Evolutionary conservation across 495 filamentous ascomycete genomes (phyloP).

Genomic region (Daldinia grandis): DNA sequence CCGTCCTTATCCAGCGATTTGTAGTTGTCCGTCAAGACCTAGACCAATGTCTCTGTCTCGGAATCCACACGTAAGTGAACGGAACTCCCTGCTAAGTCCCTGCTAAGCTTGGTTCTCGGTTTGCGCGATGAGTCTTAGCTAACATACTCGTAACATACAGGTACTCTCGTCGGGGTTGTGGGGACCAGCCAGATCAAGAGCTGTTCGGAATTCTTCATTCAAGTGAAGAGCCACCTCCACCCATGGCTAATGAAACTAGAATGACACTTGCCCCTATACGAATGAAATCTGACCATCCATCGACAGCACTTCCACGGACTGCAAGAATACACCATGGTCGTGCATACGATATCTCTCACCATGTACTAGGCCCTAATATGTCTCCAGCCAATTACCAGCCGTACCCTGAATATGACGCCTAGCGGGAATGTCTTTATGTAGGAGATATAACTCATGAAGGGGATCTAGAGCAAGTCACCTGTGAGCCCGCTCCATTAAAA

Average conservation of each 20-base stretch:
- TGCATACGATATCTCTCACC: background rate
- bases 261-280: background rate
- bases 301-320: background rate
- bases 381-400: background rate
- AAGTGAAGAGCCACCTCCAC: background rate
- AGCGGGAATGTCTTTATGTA: background rate
- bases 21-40: background rate
- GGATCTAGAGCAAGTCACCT: constrained; percentile 7
- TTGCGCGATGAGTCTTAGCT: background rate
- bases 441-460: background rate
- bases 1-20: background rate
- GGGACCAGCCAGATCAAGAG: background rate
- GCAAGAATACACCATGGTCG: background rate
- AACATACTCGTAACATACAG: background rate
- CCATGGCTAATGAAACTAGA: background rate
- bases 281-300: background rate
- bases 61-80: background rate
- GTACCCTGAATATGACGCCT: background rate
- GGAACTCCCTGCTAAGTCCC: background rate
- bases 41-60: background rate
- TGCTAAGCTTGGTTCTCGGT: background rate
- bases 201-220: background rate
- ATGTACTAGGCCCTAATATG: background rate
- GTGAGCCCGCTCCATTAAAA: background rate
- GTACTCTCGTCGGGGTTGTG: background rate